Evolutionary conservation across 768 basidiomycete genomes (phyloP), one percentile per base, ranked within the genome.

Genomic region (Pleurotus tuber-regium): DNA sequence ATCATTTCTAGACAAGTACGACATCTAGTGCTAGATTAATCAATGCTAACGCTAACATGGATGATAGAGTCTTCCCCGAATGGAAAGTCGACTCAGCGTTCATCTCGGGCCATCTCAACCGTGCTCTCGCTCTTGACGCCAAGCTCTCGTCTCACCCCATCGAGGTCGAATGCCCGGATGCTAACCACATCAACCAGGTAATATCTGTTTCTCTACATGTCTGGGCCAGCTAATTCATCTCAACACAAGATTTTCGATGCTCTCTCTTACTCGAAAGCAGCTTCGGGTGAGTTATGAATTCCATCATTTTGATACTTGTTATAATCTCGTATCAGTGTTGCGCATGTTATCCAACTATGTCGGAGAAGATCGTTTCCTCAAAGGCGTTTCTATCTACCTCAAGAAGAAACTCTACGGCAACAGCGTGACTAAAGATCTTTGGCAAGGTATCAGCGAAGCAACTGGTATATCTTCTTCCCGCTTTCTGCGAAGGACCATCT

Each of bases 201-300:
- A 21, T 25, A 44, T 49, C 24, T 14, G 16, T 43, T 46, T 39
- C 16, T 23, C 33, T 21, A 38, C 42, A 50, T 28, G 16, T 36
- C n/a, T n/a, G n/a, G n/a, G n/a, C n/a, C n/a, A n/a, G n/a, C n/a
- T n/a, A n/a, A n/a, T n/a, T n/a, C n/a, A n/a, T n/a, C n/a, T n/a
- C n/a, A n/a, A n/a, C n/a, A n/a, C n/a, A 65, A 95, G 83, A 92
- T 96, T 53, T 96, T 97, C 62, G 94, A 96, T 61, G 78, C 82
- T 4, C 72, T 97, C 46, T 91, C 87, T 2, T 96, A 95, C 66
- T 84, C 87, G 35, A 95, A 91, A 67, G 87, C 86, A 47, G 87
- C 83, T 11, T 87, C 87, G 23, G 83, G 87, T 87, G 57, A 28
- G 72, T 36, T 11, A 4, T 42, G 10, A n/a, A 16, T 29, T 10